A percentile compares a stretch with the other conserved stretches of the same genome.
These are phyloP conservation scores for Raffaelea deltoideospora DNA, from an alignment of 2,329 filamentous ascomycete genomes.

Conservation along the genomic window DNA sequence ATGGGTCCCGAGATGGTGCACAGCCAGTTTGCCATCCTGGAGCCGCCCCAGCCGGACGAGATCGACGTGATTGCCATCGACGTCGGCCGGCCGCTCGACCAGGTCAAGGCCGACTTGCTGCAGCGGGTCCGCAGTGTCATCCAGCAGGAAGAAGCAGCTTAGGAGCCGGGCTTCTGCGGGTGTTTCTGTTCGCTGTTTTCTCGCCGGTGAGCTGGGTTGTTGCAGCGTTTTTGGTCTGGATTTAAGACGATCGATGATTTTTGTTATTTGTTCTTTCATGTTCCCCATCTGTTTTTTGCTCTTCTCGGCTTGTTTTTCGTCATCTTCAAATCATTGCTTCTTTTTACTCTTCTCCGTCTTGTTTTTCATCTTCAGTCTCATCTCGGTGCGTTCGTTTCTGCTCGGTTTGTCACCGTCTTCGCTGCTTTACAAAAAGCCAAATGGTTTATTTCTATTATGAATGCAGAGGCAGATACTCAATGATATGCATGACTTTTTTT, in stretches of 20 bases:
- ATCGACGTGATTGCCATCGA: slow-evolving; percentile 58
- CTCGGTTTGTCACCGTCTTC: too few relatives aligned
- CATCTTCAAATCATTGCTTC: background rate
- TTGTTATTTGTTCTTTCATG: background rate
- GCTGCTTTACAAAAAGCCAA: too few relatives aligned
- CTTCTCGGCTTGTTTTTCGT: background rate
- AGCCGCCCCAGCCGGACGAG: slow-evolving; percentile 59
- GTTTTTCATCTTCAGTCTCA: background rate
- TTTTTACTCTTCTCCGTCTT: background rate
- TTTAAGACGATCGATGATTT: too few relatives aligned
- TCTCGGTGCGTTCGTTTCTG: too few relatives aligned
- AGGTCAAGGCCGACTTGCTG: slow-evolving; percentile 47
- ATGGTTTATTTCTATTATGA: too few relatives aligned
- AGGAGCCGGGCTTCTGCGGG: too few relatives aligned
- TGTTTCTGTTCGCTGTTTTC: too few relatives aligned
- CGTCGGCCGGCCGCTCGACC: slow-evolving; percentile 41
- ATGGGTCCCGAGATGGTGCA: slow-evolving; percentile 95
- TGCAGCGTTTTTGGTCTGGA: background rate
- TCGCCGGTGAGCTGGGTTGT: too few relatives aligned
- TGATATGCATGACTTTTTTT: too few relatives aligned
- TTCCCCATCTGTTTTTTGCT: background rate
- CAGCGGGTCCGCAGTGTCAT: slow-evolving; percentile 26
- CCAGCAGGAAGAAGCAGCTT: background rate
- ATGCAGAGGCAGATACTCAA: too few relatives aligned
- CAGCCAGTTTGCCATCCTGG: slow-evolving; percentile 79